Conservation (phyloP, 306 rosid genomes). For the Castanea mollissima region DNA sequence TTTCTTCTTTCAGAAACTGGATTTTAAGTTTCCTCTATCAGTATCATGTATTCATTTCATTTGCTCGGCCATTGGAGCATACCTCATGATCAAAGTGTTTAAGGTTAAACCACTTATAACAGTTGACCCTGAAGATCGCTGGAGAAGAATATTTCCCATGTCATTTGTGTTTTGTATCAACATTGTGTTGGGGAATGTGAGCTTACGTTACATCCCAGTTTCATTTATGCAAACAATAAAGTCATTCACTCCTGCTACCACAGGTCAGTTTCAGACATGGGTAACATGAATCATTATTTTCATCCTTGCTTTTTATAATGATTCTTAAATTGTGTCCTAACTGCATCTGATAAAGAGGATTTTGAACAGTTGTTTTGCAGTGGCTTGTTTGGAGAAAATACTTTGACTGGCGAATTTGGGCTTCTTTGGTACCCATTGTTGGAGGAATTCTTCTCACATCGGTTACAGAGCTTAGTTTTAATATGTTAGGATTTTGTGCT, state of each 20-base stretch:
- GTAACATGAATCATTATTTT: background rate
- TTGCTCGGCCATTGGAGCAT: constrained; percentile 88
- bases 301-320: constrained; percentile 4
- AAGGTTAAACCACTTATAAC: constrained; percentile 81
- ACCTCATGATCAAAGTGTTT: constrained; percentile 71
- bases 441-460: constrained; percentile 99
- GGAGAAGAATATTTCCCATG: constrained; percentile 98
- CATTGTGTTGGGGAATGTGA: constrained; percentile 94
- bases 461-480: constrained; percentile 91
- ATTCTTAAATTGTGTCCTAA: constrained; percentile 5
- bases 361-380: constrained; percentile 74
- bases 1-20: constrained; percentile 71
- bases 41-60: constrained; percentile 91
- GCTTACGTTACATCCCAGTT: constrained; percentile 94
- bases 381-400: constrained; percentile 94
- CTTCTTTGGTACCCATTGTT: constrained; percentile 90
- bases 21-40: constrained; percentile 91
- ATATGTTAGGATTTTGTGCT: constrained; percentile 92
- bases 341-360: constrained; percentile 34
- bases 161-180: constrained; percentile 97
- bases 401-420: constrained; percentile 95
- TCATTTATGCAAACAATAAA: constrained; percentile 99
- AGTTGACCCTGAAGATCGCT: constrained; percentile 88
- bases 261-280: constrained; percentile 47
- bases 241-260: constrained; percentile 98